Evolutionary conservation across 768 basidiomycete species (phyloP), one percentile per base, ranked within the genome.

Genomic region (Paxillus ammoniavirescens): DNA sequence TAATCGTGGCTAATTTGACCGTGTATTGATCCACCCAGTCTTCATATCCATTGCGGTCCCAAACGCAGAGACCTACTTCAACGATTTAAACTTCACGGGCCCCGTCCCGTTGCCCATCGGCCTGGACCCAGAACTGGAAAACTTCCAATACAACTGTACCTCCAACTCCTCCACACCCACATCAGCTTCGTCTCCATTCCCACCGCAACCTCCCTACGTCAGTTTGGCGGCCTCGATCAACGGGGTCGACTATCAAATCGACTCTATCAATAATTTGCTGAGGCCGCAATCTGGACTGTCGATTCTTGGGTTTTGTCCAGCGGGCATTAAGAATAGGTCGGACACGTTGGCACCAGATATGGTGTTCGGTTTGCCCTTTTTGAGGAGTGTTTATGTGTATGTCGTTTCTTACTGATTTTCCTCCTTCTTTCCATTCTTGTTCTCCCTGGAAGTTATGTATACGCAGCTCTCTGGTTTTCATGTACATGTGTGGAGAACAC

Each of bases 341-440:
- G 52, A 51, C 28, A 56, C 62, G 4, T 36, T 38, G 4, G 49
- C 38, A 10, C 69, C 61, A 2, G 55, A 40, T 17, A 48, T 61
- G 5, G 48, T 49, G 12, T 53, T 69, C 1, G 69, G 68, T 1
- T 18, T 61, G 8, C 69, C 69, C 2, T 69, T 71, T 50, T 36
- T 71, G 18, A 59, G 68, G 21, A 71, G 69, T 18, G 65, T 71
- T 21, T 69, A 69, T 31, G 30, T 71, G 68, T 69, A 53, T 15
- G 69, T 48, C 21, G n/a, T n/a, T n/a, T n/a, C n/a, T n/a, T n/a
- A n/a, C n/a, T n/a, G n/a, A n/a, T n/a, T n/a, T n/a, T n/a, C n/a
- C n/a, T n/a, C n/a, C n/a, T n/a, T n/a, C n/a, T n/a, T n/a, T n/a
- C n/a, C n/a, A n/a, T n/a, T n/a, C n/a, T n/a, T n/a, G n/a, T n/a